Conservation (phyloP, 139 green algal genomes). For the Tetraselmis striata region DNA sequence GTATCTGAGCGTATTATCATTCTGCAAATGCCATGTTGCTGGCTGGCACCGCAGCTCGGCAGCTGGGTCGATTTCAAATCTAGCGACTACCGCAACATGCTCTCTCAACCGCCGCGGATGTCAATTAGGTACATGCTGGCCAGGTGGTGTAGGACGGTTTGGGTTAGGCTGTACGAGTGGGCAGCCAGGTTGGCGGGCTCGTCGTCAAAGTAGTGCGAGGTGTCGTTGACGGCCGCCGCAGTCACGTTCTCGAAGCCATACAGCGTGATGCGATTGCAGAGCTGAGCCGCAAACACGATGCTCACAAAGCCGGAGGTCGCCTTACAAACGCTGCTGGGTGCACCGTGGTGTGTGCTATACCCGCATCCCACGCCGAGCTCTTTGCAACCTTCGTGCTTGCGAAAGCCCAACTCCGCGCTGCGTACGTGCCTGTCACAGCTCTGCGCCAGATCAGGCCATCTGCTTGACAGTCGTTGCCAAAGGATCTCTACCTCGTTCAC, state of each 20-base stretch:
- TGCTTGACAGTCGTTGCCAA: neutral
- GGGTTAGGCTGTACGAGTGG: too few relatives aligned
- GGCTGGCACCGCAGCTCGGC: too few relatives aligned
- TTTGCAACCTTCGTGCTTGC: neutral
- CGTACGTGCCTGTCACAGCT: neutral
- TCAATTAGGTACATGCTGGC: too few relatives aligned
- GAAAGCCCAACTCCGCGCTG: neutral
- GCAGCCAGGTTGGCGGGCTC: too few relatives aligned
- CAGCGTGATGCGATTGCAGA: neutral
- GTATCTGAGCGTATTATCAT: too few relatives aligned
- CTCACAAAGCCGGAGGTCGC: neutral
- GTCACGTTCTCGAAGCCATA: neutral
- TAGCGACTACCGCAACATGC: too few relatives aligned
- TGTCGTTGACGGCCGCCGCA: too few relatives aligned
- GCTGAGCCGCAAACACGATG: neutral
- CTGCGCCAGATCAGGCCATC: neutral
- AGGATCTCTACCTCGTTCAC: neutral
- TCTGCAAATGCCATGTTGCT: too few relatives aligned
- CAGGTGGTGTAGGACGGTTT: too few relatives aligned
- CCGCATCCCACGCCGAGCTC: neutral
- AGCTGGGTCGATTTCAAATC: too few relatives aligned
- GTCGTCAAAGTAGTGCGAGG: too few relatives aligned
- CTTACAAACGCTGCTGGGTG: neutral
- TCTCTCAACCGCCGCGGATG: too few relatives aligned
- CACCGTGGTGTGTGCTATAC: neutral